Percentiles rank a stretch among this genome's conserved stretches.
These are phyloP conservation scores for Radiomyces spectabilis DNA, from an alignment of 192 early-diverging fungal genomes.

Conservation along the genomic window DNA sequence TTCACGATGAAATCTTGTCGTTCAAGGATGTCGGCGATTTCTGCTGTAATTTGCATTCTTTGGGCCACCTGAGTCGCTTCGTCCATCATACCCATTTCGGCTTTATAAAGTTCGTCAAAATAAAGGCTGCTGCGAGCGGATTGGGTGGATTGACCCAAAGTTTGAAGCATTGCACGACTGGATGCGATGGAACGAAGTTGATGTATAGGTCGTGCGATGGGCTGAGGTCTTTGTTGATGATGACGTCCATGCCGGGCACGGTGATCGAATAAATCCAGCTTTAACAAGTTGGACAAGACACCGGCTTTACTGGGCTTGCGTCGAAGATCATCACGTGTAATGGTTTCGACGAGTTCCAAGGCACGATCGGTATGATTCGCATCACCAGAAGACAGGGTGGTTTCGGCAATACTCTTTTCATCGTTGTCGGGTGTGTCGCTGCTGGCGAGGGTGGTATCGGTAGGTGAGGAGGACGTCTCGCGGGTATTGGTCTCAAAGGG, in stretches of 20 bases:
- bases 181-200: constrained; percentile 2
- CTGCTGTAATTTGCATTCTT: constrained; percentile 22
- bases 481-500: too few species aligned
- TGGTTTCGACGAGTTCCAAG: constrained; percentile 14
- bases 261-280: constrained; percentile 23
- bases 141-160: constrained; percentile 4
- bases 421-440: neutral
- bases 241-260: constrained; percentile 6
- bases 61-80: neutral
- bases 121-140: constrained; percentile 11
- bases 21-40: constrained; percentile 34
- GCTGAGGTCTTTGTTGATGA: neutral
- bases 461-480: too few species aligned
- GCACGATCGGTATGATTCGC: constrained; percentile 16
- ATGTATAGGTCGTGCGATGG: neutral
- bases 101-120: constrained; percentile 14
- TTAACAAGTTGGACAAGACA: constrained; percentile 37
- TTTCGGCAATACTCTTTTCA: neutral
- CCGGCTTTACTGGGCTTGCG: constrained; percentile 25
- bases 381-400: neutral
- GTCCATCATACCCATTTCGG: constrained; percentile 5
- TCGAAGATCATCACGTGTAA: constrained; percentile 1
- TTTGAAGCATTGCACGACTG: neutral
- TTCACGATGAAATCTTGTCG: constrained; percentile 42
- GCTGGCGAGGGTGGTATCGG: neutral